Conservation (phyloP, 352 stramenopile genomes). For the Globisporangium cystogenes region DNA sequence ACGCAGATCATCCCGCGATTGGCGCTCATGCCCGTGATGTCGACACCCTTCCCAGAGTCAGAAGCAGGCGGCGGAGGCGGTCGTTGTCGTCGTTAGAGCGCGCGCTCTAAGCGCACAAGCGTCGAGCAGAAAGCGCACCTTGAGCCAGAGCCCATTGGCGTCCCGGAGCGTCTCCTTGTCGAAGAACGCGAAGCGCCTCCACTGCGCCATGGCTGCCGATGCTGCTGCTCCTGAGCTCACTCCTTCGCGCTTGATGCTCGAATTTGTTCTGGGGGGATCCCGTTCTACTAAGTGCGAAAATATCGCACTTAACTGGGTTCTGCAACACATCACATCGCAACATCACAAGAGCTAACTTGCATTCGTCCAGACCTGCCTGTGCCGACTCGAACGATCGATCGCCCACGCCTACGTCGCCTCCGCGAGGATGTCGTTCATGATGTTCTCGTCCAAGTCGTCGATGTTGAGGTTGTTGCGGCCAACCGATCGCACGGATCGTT, state of each 20-base stretch:
- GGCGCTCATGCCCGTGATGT: constrained; percentile 84
- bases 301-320: too few relatives aligned
- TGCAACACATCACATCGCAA: too few relatives aligned
- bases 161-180: constrained; percentile 87
- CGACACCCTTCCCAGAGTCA: too few relatives aligned
- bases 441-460: constrained; percentile 56
- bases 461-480: constrained; percentile 30
- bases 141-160: constrained; percentile 76
- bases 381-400: background rate
- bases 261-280: too few relatives aligned
- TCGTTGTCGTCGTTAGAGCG: too few relatives aligned
- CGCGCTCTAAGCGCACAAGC: background rate
- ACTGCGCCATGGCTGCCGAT: constrained; percentile 66
- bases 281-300: too few relatives aligned
- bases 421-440: constrained; percentile 61
- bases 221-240: background rate
- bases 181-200: constrained; percentile 88
- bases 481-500: constrained; percentile 4
- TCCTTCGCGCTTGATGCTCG: background rate
- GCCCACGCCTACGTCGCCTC: constrained; percentile 3
- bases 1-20: constrained; percentile 85
- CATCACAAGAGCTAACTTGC: too few relatives aligned
- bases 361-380: too few relatives aligned
- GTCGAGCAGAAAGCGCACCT: constrained; percentile 27
- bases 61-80: too few relatives aligned